A percentile compares a stretch with the other conserved stretches of the same genome.
phyloP scores from a whole-genome alignment of 306 rosid genomes.

The Prunus padus region DNA sequence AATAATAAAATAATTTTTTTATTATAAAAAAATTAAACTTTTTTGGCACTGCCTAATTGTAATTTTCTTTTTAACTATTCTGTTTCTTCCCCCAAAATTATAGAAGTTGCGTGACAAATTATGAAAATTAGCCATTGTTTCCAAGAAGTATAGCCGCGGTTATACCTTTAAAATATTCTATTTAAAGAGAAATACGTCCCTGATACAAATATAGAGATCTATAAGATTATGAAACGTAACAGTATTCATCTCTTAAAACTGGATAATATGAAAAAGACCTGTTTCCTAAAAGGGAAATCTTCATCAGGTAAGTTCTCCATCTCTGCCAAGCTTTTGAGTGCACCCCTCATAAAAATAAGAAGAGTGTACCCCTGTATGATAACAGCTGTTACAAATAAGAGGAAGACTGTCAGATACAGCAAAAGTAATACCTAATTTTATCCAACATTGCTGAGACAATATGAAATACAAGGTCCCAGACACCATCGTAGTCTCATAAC shows the following conservation, averaged over 20 bases:
- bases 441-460: slow-evolving; percentile 69
- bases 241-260: not conserved
- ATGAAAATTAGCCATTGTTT: too few relatives aligned
- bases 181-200: too few relatives aligned
- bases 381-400: slow-evolving; percentile 10
- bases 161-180: too few relatives aligned
- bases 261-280: slow-evolving; percentile 40
- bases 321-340: slow-evolving; percentile 61
- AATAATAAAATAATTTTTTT: too few relatives aligned
- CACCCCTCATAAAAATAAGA: slow-evolving; percentile 61
- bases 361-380: slow-evolving; percentile 57
- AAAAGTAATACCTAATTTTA: slow-evolving; percentile 60
- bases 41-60: too few relatives aligned
- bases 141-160: too few relatives aligned
- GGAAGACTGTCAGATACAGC: not conserved
- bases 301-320: slow-evolving; percentile 77
- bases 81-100: too few relatives aligned
- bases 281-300: slow-evolving; percentile 77
- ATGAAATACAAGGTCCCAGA: slow-evolving; percentile 70
- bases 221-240: not conserved
- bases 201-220: not conserved
- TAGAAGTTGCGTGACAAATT: too few relatives aligned
- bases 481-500: slow-evolving; percentile 58
- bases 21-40: too few relatives aligned
- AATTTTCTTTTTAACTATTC: too few relatives aligned